These are phyloP conservation scores for Entophlyctis helioformis DNA, from an alignment of 192 early-diverging fungal genomes.

Conservation along the genomic window DNA sequence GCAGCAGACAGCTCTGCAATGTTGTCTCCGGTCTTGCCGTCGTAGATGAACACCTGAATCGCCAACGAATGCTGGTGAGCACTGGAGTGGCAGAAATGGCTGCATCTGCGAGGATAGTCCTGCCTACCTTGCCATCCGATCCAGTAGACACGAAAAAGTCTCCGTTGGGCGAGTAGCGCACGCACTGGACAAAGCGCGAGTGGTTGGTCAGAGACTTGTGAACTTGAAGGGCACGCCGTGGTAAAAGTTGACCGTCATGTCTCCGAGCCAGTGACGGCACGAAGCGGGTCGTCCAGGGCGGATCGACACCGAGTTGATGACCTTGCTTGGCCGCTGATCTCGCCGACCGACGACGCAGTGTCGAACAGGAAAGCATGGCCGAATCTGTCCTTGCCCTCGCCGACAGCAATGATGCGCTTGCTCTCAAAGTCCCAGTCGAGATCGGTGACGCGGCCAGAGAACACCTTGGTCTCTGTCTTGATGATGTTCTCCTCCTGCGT, in stretches of 20 bases:
- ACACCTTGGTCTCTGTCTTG: constrained; percentile 69
- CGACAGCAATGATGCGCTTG: constrained; percentile 93
- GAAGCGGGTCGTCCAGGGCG: constrained; percentile 82
- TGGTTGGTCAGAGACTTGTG: constrained; percentile 63
- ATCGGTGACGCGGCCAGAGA: constrained; percentile 70
- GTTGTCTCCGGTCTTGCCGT: constrained; percentile 80
- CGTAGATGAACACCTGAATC: constrained; percentile 70
- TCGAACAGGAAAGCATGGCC: constrained; percentile 88
- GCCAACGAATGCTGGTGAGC: neutral
- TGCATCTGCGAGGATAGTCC: too few relatives aligned
- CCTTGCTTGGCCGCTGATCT: constrained; percentile 84
- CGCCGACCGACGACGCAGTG: constrained; percentile 76
- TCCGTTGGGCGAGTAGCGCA: constrained; percentile 70
- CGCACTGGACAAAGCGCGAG: constrained; percentile 82
- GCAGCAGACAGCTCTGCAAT: constrained; percentile 35
- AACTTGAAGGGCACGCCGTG: constrained; percentile 87
- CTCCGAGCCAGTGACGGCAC: constrained; percentile 88
- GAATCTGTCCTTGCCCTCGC: constrained; percentile 85
- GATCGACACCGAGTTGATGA: constrained; percentile 77
- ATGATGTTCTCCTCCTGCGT: constrained; percentile 62
- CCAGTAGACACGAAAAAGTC: constrained; percentile 76
- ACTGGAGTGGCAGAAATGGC: neutral
- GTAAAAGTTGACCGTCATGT: constrained; percentile 78
- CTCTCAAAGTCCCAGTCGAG: constrained; percentile 91
- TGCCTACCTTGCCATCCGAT: constrained; percentile 73